Evolutionary conservation across 1,284 basidiomycete species (phyloP).

Genomic region (Ustilago hordei): DNA sequence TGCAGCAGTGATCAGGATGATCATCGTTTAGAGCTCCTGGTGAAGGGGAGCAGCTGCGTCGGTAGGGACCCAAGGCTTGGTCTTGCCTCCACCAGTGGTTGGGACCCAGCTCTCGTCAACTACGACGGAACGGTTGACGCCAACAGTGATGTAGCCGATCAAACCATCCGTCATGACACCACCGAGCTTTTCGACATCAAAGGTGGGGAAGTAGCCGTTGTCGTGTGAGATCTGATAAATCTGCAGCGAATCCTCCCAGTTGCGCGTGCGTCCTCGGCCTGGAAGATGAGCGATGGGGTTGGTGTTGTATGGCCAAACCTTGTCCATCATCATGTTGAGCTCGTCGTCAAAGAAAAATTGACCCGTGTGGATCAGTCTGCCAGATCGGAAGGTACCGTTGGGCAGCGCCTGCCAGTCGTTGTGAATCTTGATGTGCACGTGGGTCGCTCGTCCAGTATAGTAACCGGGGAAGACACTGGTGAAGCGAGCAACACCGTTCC

Average conservation of each 20-base stretch:
- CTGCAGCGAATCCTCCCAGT: constrained; percentile 71
- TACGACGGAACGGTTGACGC: constrained; percentile 65
- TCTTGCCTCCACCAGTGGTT: constrained; percentile 44
- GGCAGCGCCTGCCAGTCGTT: constrained; percentile 69
- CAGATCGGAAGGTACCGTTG: constrained; percentile 72
- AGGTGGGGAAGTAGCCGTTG: constrained; percentile 70
- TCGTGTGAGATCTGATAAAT: constrained; percentile 70
- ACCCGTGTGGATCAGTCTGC: constrained; percentile 73
- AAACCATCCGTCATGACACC: constrained; percentile 71
- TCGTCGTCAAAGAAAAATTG: constrained; percentile 78
- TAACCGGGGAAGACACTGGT: constrained; percentile 78
- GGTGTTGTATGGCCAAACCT: constrained; percentile 70
- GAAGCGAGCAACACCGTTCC: constrained; percentile 77
- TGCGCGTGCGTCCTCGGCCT: constrained; percentile 70
- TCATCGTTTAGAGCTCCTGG: constrained; percentile 37
- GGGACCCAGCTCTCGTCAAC: constrained; percentile 57
- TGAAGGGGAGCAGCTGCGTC: constrained; percentile 28
- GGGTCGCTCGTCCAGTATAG: constrained; percentile 72
- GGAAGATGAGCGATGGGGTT: constrained; percentile 69
- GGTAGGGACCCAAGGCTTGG: constrained; percentile 39
- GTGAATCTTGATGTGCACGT: constrained; percentile 70
- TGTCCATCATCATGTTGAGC: constrained; percentile 72
- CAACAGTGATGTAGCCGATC: constrained; percentile 71
- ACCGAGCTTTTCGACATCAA: constrained; percentile 71
- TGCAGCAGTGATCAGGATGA: neutral